A percentile compares a stretch with the other conserved stretches of the same genome.
These are phyloP conservation scores for Cyberlindnera xishuangbannaensis DNA, from an alignment of 805 yeast species.

Conservation along the genomic window DNA sequence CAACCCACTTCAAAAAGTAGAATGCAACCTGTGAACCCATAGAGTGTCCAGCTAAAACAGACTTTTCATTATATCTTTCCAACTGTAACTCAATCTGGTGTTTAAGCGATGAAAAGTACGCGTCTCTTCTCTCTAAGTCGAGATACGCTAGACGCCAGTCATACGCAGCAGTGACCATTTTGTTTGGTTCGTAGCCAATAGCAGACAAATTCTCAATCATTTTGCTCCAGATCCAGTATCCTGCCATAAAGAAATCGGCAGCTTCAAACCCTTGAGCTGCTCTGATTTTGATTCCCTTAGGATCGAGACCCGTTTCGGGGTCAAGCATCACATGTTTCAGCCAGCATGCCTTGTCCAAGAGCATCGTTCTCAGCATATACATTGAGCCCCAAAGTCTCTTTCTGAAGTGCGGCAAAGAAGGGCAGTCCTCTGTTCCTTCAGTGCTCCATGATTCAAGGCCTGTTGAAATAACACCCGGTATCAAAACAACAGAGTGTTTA, in stretches of 20 bases:
- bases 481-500: conserved; percentile 79
- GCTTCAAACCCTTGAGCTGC: conserved; percentile 97
- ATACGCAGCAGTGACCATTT: conserved; percentile 86
- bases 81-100: conserved; percentile 59
- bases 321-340: conserved; percentile 85
- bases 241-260: conserved; percentile 93
- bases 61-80: conserved; percentile 51
- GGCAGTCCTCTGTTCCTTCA: conserved; percentile 71
- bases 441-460: conserved; percentile 94
- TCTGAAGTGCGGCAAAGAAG: conserved; percentile 77
- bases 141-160: conserved; percentile 94
- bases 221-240: conserved; percentile 99
- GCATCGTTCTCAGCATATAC: conserved; percentile 90
- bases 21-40: conserved; percentile 93
- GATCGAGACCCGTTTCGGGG: conserved; percentile 88
- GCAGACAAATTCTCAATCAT: conserved; percentile 91
- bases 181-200: conserved; percentile 88
- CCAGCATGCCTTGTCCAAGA: conserved; percentile 91
- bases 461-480: conserved; percentile 94
- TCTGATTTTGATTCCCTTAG: conserved; percentile 70
- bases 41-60: conserved; percentile 83
- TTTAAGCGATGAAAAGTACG: conserved; percentile 75
- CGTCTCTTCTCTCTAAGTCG: conserved; percentile 84
- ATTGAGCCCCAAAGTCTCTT: conserved; percentile 96
- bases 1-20: conserved; percentile 94